A percentile compares a stretch with the other conserved stretches of the same genome.
phyloP scores from a whole-genome alignment of 305 asterid genomes.

The Rubia peregrina region DNA sequence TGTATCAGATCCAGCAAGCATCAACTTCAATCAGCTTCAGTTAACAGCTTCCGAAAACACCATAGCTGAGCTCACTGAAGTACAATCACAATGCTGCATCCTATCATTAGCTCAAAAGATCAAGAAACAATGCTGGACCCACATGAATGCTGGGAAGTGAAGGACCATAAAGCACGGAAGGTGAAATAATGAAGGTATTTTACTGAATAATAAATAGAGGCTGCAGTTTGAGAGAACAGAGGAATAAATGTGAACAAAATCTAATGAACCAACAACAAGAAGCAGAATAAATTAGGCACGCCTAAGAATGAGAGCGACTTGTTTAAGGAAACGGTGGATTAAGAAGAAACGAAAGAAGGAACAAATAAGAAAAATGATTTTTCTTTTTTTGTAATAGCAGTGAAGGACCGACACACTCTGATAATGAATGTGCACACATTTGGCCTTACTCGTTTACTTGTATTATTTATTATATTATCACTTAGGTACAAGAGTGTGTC shows the following conservation, averaged over 20 bases:
- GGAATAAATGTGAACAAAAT: neutral
- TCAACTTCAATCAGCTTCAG: slow-evolving; percentile 1
- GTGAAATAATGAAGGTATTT: neutral
- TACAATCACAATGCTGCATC: slow-evolving; percentile 25
- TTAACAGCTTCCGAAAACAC: slow-evolving; percentile 16
- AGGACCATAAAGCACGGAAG: neutral
- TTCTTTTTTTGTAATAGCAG: neutral
- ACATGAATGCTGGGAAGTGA: neutral
- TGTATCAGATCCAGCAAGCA: slow-evolving; percentile 28
- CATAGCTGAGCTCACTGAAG: neutral
- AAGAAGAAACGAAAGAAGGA: neutral
- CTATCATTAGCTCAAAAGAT: neutral
- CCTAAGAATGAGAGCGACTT: slow-evolving; percentile 2
- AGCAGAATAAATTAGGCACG: slow-evolving; percentile 5
- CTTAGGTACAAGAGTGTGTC: too few species aligned
- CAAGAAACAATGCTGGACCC: slow-evolving; percentile 6
- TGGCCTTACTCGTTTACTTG: neutral
- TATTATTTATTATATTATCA: too few species aligned
- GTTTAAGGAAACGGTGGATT: neutral
- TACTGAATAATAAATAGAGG: slow-evolving; percentile 1
- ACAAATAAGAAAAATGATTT: neutral
- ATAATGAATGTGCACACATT: neutral
- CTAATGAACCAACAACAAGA: slow-evolving; percentile 2
- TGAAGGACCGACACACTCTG: slow-evolving; percentile 1
- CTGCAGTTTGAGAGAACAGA: slow-evolving; percentile 5